A percentile compares a stretch with the other conserved stretches of the same genome.
Evolutionary conservation across 192 early-diverging fungal genomes (phyloP).

Genomic region (Linnemannia schmuckeri): DNA sequence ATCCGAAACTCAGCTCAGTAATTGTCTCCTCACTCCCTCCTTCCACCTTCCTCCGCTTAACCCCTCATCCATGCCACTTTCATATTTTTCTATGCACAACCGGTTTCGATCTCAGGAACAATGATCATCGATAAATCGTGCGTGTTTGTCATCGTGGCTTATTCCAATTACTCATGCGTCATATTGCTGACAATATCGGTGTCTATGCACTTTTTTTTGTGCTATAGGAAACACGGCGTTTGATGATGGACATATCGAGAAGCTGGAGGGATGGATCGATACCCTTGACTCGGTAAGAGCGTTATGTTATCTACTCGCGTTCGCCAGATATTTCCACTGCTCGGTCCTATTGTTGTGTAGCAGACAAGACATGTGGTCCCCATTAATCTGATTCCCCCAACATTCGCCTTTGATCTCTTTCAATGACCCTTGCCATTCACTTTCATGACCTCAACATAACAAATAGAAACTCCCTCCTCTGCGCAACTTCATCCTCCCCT

Average conservation of each 20-base stretch:
- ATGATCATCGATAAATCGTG: neutral
- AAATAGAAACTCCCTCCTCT: slow-evolving; percentile 55
- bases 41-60: too few species aligned
- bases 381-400: neutral
- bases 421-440: slow-evolving; percentile 60
- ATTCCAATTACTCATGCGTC: neutral
- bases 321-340: neutral
- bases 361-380: neutral
- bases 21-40: neutral
- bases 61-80: neutral
- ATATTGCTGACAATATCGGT: neutral
- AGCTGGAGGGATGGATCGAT: slow-evolving; percentile 92
- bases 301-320: neutral
- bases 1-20: slow-evolving; percentile 67
- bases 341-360: neutral
- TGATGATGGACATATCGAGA: slow-evolving; percentile 74
- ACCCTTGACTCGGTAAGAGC: slow-evolving; percentile 65
- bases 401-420: slow-evolving; percentile 65
- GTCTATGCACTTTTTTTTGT: neutral
- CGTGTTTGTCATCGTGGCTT: neutral
- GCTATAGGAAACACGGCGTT: slow-evolving; percentile 76
- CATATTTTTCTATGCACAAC: neutral
- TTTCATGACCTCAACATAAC: neutral
- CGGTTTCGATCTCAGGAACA: neutral
- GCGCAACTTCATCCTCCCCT: slow-evolving; percentile 67